A percentile compares a stretch with the other conserved stretches of the same genome.
phyloP scores from a whole-genome alignment of 495 filamentous ascomycete genomes.

The Aspergillus heteromorphus region DNA sequence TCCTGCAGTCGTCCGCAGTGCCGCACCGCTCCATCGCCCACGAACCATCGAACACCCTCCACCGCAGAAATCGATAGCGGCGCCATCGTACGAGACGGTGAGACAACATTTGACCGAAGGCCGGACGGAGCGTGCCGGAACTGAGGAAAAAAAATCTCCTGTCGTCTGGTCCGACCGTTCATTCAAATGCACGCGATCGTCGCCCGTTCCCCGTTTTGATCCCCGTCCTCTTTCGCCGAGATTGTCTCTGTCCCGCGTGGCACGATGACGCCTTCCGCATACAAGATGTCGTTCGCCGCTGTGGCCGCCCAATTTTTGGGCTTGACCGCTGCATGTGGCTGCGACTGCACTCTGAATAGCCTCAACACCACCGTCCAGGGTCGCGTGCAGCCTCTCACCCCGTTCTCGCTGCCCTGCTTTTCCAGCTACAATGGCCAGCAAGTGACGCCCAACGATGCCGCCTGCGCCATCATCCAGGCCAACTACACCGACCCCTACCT shows the following conservation, averaged over 20 bases:
- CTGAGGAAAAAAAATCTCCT: neutral
- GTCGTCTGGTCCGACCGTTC: neutral
- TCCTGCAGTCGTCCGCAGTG: neutral
- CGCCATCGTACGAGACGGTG: neutral
- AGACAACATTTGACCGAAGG: neutral
- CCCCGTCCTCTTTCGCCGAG: neutral
- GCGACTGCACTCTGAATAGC: slow-evolving; percentile 3
- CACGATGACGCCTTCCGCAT: slow-evolving; percentile 9
- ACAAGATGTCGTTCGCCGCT: slow-evolving; percentile 1
- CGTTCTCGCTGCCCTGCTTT: slow-evolving; percentile 20
- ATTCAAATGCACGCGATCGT: slow-evolving; percentile 2
- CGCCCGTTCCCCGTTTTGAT: slow-evolving; percentile 2
- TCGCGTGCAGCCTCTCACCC: slow-evolving; percentile 9
- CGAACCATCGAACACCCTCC: neutral
- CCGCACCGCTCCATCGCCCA: neutral
- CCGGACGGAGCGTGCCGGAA: neutral
- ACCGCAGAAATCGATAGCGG: neutral
- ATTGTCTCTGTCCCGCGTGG: slow-evolving; percentile 10
- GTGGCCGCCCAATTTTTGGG: slow-evolving; percentile 8
- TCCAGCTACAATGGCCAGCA: slow-evolving; percentile 27
- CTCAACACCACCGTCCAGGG: slow-evolving; percentile 12
- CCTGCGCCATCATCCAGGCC: slow-evolving; percentile 24
- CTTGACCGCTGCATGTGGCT: neutral
- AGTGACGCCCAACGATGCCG: slow-evolving; percentile 16
- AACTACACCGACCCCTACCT: slow-evolving; percentile 27